phyloP scores from a whole-genome alignment of 495 filamentous ascomycete genomes.

The Annulohypoxylon bovei region DNA sequence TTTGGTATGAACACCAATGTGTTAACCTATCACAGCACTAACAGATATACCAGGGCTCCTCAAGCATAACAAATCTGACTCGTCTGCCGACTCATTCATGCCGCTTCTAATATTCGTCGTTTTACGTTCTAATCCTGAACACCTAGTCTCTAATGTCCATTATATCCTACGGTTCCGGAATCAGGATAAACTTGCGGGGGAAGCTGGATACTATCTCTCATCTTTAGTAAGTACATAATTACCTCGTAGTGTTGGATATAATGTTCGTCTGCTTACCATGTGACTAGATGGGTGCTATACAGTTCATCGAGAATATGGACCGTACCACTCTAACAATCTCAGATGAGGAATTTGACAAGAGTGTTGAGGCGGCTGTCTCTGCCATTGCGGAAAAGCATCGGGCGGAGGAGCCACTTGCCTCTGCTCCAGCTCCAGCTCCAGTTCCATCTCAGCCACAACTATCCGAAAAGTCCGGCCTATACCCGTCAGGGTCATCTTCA shows the following conservation, averaged over 20 bases:
- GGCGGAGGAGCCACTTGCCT: slow-evolving; percentile 52
- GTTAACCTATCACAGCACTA: slow-evolving; percentile 13
- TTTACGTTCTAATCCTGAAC: slow-evolving; percentile 90
- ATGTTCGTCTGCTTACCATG: slow-evolving; percentile 14
- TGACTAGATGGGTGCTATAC: slow-evolving; percentile 86
- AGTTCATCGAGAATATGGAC: slow-evolving; percentile 97
- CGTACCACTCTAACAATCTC: slow-evolving; percentile 91
- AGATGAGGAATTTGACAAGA: slow-evolving; percentile 93
- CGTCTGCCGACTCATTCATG: slow-evolving; percentile 95
- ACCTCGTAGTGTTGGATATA: slow-evolving; percentile 17
- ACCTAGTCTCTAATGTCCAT: slow-evolving; percentile 96
- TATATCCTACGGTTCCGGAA: slow-evolving; percentile 97
- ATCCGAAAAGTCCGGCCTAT: slow-evolving; percentile 70
- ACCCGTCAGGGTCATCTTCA: slow-evolving; percentile 45
- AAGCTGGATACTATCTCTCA: slow-evolving; percentile 97
- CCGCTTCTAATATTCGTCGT: slow-evolving; percentile 96
- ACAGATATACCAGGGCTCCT: slow-evolving; percentile 70
- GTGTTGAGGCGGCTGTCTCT: slow-evolving; percentile 96
- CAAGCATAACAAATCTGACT: slow-evolving; percentile 90
- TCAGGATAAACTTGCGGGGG: slow-evolving; percentile 94
- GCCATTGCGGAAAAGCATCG: slow-evolving; percentile 91
- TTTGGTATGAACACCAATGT: slow-evolving; percentile 71
- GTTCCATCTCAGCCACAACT: slow-evolving; percentile 57
- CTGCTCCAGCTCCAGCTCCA: no score
- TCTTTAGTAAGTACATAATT: slow-evolving; percentile 73